Conservation (phyloP, 257 asterid species). For the Plantago ovata region DNA sequence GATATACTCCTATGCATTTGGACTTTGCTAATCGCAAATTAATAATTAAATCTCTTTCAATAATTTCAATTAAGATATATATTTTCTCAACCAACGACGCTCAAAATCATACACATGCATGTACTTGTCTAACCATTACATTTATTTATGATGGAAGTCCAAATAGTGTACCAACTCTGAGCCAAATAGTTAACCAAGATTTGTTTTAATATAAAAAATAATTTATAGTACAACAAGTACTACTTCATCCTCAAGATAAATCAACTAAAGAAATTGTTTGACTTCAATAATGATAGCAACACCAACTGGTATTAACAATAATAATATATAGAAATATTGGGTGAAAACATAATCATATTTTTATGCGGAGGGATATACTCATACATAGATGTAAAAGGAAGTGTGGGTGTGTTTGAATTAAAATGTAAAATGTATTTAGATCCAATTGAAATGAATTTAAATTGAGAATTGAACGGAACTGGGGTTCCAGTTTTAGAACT, state of each 20-base stretch:
- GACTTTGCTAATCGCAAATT: conserved; percentile 18
- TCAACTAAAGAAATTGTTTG: neutral
- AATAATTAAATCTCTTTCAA: neutral
- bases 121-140: conserved; percentile 32
- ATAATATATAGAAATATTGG: too few species aligned
- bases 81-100: conserved; percentile 19
- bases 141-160: conserved; percentile 16
- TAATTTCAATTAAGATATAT: conserved; percentile 10
- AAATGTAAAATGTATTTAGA: too few species aligned
- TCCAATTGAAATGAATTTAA: too few species aligned
- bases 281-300: neutral
- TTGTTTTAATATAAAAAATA: neutral
- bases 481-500: too few species aligned
- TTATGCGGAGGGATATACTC: too few species aligned
- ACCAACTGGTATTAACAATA: neutral
- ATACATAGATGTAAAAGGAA: too few species aligned
- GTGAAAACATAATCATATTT: too few species aligned
- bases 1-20: too few species aligned
- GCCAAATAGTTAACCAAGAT: neutral
- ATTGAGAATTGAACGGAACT: too few species aligned
- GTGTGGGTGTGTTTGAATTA: too few species aligned
- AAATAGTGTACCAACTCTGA: conserved; percentile 22
- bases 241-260: conserved; percentile 8
- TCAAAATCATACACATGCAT: conserved; percentile 26
- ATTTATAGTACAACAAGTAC: too few species aligned